Percentiles rank a stretch among this genome's conserved stretches.
phyloP scores from a whole-genome alignment of 2,329 filamentous ascomycete genomes.

The Elsinoe arachidis region DNA sequence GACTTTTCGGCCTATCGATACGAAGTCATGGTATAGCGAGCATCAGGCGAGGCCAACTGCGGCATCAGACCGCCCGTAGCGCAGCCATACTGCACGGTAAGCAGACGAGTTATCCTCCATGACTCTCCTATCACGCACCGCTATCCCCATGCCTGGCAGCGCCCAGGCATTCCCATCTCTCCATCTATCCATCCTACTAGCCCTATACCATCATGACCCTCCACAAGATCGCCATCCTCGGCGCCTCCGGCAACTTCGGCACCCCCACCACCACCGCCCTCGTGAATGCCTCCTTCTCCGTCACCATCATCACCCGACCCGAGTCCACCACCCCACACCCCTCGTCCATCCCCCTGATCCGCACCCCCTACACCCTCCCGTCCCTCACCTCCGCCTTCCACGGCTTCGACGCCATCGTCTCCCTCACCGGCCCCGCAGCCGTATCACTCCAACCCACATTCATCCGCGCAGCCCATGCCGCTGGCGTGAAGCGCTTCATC shows the following conservation, averaged over 20 bases:
- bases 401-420: conserved; percentile 19
- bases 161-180: too few relatives aligned
- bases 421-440: conserved; percentile 15
- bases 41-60: too few relatives aligned
- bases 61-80: too few relatives aligned
- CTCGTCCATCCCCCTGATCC: conserved; percentile 19
- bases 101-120: neutral
- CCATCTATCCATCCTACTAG: neutral
- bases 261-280: conserved; percentile 18
- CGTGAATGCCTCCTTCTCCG: conserved; percentile 31
- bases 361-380: conserved; percentile 38
- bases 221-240: neutral
- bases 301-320: conserved; percentile 45
- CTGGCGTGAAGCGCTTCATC: conserved; percentile 18
- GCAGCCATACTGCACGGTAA: neutral
- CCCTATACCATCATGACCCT: neutral
- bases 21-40: too few relatives aligned
- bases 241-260: conserved; percentile 19
- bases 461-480: conserved; percentile 17
- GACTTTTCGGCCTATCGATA: too few relatives aligned
- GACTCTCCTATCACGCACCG: neutral
- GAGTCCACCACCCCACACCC: conserved; percentile 31
- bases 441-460: conserved; percentile 14
- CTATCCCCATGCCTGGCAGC: too few relatives aligned
- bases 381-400: conserved; percentile 34